Evolutionary conservation across 352 stramenopile species (phyloP).

Genomic region (Phytophthora litchii): DNA sequence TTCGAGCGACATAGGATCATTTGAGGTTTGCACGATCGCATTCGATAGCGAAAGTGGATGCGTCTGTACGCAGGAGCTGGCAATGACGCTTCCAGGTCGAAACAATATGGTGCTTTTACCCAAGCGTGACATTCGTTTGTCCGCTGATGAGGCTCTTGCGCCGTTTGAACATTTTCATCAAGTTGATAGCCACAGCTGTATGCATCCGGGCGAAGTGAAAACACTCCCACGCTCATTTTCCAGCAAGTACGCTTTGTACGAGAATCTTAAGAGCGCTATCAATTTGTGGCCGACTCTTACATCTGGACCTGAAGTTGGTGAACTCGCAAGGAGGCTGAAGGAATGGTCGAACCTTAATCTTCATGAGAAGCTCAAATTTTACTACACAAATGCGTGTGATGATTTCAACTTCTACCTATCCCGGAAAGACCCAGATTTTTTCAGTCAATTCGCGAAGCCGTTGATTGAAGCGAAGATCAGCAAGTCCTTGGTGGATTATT

Average conservation of each 20-base stretch:
- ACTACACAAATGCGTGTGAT: slow-evolving; percentile 50
- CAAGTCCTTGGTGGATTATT: slow-evolving; percentile 65
- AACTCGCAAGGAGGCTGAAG: slow-evolving; percentile 40
- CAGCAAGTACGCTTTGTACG: slow-evolving; percentile 52
- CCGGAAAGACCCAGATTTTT: slow-evolving; percentile 56
- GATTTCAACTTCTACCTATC: slow-evolving; percentile 68
- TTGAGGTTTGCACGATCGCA: slow-evolving; percentile 45
- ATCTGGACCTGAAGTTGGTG: slow-evolving; percentile 19
- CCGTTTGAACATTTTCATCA: slow-evolving; percentile 46
- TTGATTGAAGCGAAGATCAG: slow-evolving; percentile 48
- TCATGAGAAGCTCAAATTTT: slow-evolving; percentile 39
- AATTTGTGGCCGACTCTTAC: slow-evolving; percentile 38
- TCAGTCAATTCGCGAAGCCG: slow-evolving; percentile 40
- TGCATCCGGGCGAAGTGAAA: slow-evolving; percentile 30
- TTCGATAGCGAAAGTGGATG: slow-evolving; percentile 31
- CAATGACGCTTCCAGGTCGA: slow-evolving; percentile 20
- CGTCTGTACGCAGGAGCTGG: slow-evolving; percentile 28
- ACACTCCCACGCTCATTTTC: slow-evolving; percentile 33
- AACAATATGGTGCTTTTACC: slow-evolving; percentile 10
- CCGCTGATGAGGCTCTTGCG: slow-evolving; percentile 27
- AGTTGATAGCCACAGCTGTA: slow-evolving; percentile 38
- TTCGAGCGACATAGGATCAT: slow-evolving; percentile 23
- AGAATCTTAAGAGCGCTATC: slow-evolving; percentile 37
- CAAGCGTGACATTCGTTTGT: slow-evolving; percentile 41
- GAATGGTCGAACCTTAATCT: slow-evolving; percentile 30